Evolutionary conservation across 2,329 filamentous ascomycete species (phyloP).

Genomic region (Mycosphaerella sp.): DNA sequence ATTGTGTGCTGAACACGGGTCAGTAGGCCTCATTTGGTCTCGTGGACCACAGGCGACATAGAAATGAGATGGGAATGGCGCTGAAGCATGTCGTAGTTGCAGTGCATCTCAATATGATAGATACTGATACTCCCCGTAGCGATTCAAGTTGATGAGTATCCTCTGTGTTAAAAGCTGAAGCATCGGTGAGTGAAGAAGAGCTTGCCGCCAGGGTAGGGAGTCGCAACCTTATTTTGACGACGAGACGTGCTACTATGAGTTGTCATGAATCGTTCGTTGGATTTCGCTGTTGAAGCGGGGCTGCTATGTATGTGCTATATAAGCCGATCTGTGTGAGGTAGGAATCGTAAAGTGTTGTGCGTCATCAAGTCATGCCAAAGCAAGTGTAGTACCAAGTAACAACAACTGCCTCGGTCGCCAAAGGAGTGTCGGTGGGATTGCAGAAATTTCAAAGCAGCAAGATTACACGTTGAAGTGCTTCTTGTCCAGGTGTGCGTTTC

Average conservation of each 20-base stretch:
- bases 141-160: neutral
- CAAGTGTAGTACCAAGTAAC: neutral
- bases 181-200: no score
- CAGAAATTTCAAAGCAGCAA: neutral
- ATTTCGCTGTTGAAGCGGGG: neutral
- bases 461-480: neutral
- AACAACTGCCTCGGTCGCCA: neutral
- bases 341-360: neutral
- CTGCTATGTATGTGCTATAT: neutral
- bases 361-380: neutral
- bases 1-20: neutral
- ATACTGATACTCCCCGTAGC: neutral
- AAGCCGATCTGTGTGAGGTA: neutral
- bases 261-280: neutral
- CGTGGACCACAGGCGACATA: neutral
- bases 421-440: neutral
- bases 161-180: no score
- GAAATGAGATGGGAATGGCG: neutral
- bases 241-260: neutral
- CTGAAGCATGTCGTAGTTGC: neutral
- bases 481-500: neutral
- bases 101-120: neutral
- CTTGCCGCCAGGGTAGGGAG: no score
- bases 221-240: neutral
- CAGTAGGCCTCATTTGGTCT: neutral